phyloP scores from a whole-genome alignment of 768 basidiomycete genomes.

The Nidula microcarpa region DNA sequence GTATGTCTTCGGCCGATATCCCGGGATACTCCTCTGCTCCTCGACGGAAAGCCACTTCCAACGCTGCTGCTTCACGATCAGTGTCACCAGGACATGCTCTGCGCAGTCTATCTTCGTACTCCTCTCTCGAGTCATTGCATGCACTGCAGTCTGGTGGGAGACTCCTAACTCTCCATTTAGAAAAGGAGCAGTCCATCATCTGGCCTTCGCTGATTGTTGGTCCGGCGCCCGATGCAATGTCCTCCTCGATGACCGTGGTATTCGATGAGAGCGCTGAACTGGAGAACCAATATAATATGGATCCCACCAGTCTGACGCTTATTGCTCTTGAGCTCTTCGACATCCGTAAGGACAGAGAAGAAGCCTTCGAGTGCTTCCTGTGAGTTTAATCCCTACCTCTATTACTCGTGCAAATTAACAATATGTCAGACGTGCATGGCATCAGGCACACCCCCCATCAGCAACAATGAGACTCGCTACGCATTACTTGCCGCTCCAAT shows the following conservation, averaged over 20 bases:
- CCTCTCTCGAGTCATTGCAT: constrained; percentile 72
- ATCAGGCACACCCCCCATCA: constrained; percentile 69
- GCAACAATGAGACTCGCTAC: constrained; percentile 76
- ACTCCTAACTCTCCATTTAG: constrained; percentile 74
- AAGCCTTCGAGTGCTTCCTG: constrained; percentile 82
- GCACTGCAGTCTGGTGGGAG: constrained; percentile 50
- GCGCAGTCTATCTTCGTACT: constrained; percentile 68
- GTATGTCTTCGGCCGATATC: constrained; percentile 56
- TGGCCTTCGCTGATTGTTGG: constrained; percentile 83
- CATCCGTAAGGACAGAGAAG: constrained; percentile 70
- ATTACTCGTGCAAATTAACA: too few species aligned
- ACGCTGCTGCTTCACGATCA: constrained; percentile 43
- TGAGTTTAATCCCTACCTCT: constrained; percentile 28
- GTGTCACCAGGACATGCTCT: constrained; percentile 54
- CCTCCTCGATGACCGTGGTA: constrained; percentile 49
- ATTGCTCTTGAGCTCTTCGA: constrained; percentile 70
- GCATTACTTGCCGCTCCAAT: constrained; percentile 63
- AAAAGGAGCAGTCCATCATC: constrained; percentile 75
- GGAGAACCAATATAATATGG: constrained; percentile 79
- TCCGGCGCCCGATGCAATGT: constrained; percentile 61
- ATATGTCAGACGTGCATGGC: constrained; percentile 70
- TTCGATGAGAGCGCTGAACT: constrained; percentile 46
- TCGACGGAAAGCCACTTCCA: constrained; percentile 23
- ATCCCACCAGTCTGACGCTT: constrained; percentile 75
- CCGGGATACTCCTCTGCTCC: constrained; percentile 20